A percentile compares a stretch with the other conserved stretches of the same genome.
phyloP scores from a whole-genome alignment of 2,329 filamentous ascomycete species.

The Exserohilum rostratum region DNA sequence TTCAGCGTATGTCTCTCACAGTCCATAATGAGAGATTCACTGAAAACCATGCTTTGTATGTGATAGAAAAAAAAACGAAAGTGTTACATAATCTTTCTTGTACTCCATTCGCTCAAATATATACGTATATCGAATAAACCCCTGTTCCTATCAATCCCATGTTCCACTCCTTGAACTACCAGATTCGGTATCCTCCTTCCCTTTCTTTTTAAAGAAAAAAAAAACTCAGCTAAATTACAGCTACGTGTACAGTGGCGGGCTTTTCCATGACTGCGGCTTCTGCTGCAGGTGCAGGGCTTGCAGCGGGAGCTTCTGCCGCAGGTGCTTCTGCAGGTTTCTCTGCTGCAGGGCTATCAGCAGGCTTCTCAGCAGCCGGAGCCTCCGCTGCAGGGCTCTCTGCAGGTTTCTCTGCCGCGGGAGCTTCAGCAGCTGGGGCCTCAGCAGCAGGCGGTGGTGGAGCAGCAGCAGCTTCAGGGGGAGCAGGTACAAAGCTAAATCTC shows the following conservation, averaged over 20 bases:
- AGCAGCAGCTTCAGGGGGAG: conserved; percentile 25
- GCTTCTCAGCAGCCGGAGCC: conserved; percentile 1
- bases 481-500: conserved; percentile 26
- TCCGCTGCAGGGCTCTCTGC: background rate
- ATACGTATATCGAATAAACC: background rate
- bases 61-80: too few species aligned
- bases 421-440: conserved; percentile 1
- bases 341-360: conserved; percentile 21
- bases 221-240: too few species aligned
- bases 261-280: background rate
- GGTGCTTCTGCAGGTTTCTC: conserved; percentile 10
- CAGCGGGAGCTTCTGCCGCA: conserved; percentile 8
- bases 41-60: too few species aligned
- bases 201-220: too few species aligned
- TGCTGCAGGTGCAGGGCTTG: background rate
- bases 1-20: too few species aligned
- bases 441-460: conserved; percentile 16
- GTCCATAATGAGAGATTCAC: too few species aligned
- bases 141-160: background rate
- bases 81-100: too few species aligned
- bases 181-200: too few species aligned
- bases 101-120: background rate
- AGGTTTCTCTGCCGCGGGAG: background rate
- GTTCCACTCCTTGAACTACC: background rate
- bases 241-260: too few species aligned